Percentiles rank a stretch among this genome's conserved stretches.
Evolutionary conservation across 768 basidiomycete species (phyloP).

Genomic region (Pisolithus albus): DNA sequence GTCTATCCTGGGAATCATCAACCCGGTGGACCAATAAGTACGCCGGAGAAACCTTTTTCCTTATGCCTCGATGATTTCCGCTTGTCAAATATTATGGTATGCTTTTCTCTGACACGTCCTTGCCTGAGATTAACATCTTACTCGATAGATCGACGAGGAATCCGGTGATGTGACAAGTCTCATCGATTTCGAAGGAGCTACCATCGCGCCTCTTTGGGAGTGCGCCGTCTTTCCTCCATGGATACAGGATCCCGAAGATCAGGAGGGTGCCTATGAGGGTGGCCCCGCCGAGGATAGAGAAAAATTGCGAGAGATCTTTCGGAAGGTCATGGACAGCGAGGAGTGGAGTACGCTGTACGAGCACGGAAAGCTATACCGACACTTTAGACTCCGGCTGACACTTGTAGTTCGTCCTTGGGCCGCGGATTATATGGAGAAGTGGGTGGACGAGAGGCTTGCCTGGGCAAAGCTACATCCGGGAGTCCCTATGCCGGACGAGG

Average conservation of each 20-base stretch:
- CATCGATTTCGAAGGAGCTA: constrained; percentile 16
- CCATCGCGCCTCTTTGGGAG: constrained; percentile 14
- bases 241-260: constrained; percentile 5
- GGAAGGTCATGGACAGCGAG: background rate
- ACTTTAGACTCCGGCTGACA: background rate
- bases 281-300: background rate
- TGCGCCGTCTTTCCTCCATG: constrained; percentile 12
- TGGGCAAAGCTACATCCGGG: background rate
- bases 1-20: background rate
- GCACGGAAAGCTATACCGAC: background rate
- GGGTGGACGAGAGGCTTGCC: background rate
- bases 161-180: background rate
- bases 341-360: background rate
- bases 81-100: background rate
- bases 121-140: background rate
- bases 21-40: background rate
- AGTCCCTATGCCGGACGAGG: background rate
- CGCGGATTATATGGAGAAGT: background rate
- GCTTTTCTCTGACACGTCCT: background rate
- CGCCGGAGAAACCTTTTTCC: background rate
- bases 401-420: background rate
- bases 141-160: background rate
- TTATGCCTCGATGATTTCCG: constrained; percentile 1
- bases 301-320: background rate
- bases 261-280: background rate